These are phyloP conservation scores for Aspergillus cavernicola DNA, from an alignment of 495 filamentous ascomycete genomes.

Conservation along the genomic window DNA sequence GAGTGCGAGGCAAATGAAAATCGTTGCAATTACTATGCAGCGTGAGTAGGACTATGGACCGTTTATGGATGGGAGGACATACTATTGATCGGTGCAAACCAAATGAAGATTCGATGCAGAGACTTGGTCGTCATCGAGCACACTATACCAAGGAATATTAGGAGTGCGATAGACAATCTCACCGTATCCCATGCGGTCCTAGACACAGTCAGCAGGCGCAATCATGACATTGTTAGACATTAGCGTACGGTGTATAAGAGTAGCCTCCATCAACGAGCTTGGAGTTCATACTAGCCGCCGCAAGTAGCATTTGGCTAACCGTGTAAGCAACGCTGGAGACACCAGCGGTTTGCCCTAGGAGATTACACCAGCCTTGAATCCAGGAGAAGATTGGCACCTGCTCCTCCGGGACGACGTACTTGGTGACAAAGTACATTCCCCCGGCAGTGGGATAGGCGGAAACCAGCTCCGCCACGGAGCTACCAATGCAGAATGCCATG, in stretches of 20 bases:
- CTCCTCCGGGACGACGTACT: conserved; percentile 53
- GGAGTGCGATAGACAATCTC: conserved; percentile 52
- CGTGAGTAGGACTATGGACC: background rate
- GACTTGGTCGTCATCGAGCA: conserved; percentile 64
- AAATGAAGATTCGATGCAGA: conserved; percentile 60
- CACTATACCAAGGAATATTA: conserved; percentile 57
- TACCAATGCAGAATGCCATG: conserved; percentile 66
- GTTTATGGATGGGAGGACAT: background rate
- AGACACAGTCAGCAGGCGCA: conserved; percentile 12
- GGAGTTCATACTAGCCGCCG: conserved; percentile 55
- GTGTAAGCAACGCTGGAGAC: conserved; percentile 56
- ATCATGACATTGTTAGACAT: background rate
- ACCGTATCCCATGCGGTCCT: conserved; percentile 64
- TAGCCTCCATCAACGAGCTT: conserved; percentile 40
- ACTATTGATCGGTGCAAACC: conserved; percentile 72
- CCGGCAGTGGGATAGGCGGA: conserved; percentile 63
- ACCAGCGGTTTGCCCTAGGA: conserved; percentile 58
- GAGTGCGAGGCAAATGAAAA: conserved; percentile 60
- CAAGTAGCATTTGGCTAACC: conserved; percentile 56
- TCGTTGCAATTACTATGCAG: conserved; percentile 46
- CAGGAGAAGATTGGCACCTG: conserved; percentile 58
- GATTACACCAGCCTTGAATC: conserved; percentile 61
- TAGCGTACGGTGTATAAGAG: conserved; percentile 43
- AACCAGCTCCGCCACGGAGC: conserved; percentile 60
- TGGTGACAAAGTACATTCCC: conserved; percentile 64